These are phyloP conservation scores for Eleusine coracana DNA, from an alignment of 176 grass and related monocot genomes.

Conservation along the genomic window DNA sequence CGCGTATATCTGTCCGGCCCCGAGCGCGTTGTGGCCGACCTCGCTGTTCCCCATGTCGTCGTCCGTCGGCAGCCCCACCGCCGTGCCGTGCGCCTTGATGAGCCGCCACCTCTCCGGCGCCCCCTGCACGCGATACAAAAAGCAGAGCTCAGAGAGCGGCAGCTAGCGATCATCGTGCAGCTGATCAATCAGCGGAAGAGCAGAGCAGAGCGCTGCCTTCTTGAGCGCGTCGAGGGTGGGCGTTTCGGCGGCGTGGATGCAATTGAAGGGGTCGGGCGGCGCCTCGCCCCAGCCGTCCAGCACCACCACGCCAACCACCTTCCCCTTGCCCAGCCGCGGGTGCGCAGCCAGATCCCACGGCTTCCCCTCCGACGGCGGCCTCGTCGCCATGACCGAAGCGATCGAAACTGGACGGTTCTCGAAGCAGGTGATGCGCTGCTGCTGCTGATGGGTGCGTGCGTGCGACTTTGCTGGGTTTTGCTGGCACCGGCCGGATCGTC, in stretches of 20 bases:
- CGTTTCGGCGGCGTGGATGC: slow-evolving; percentile 66
- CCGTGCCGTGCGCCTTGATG: slow-evolving; percentile 78
- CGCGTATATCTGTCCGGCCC: slow-evolving; percentile 79
- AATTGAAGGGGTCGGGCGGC: slow-evolving; percentile 64
- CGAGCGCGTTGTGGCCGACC: slow-evolving; percentile 92
- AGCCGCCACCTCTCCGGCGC: slow-evolving; percentile 77
- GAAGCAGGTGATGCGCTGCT: background rate
- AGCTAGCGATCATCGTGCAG: background rate
- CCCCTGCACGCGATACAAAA: slow-evolving; percentile 30
- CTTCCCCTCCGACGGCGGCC: slow-evolving; percentile 34
- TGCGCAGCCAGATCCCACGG: slow-evolving; percentile 62
- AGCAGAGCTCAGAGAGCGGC: background rate
- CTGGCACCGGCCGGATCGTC: background rate
- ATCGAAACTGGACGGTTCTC: background rate
- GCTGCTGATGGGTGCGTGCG: background rate
- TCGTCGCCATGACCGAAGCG: slow-evolving; percentile 24
- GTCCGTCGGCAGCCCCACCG: slow-evolving; percentile 76
- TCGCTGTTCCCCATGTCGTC: slow-evolving; percentile 99
- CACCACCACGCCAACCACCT: slow-evolving; percentile 66
- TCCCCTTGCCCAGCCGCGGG: slow-evolving; percentile 54
- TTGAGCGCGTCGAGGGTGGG: slow-evolving; percentile 64
- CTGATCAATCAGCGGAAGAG: background rate
- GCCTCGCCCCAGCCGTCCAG: slow-evolving; percentile 77
- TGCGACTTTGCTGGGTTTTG: background rate
- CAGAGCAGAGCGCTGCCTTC: background rate